These are phyloP conservation scores for Candida rishiriensis DNA, from an alignment of 805 yeast species.

Conservation along the genomic window DNA sequence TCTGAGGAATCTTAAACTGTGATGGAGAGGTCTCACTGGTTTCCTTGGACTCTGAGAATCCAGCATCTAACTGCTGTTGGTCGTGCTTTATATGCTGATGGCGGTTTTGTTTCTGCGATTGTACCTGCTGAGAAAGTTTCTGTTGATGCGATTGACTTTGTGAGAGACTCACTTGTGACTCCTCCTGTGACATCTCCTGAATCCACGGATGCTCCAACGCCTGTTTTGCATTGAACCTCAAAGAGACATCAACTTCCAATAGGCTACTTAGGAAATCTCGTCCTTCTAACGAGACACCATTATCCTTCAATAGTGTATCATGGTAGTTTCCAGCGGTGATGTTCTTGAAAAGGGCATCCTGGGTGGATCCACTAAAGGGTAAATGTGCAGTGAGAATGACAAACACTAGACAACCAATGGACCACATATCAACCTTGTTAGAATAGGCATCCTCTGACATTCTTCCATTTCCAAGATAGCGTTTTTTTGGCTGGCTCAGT, in stretches of 20 bases:
- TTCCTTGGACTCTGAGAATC: not conserved
- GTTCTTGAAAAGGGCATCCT: constrained; percentile 73
- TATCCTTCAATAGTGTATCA: constrained; percentile 60
- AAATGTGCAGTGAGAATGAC: constrained; percentile 89
- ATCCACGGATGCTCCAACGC: constrained; percentile 87
- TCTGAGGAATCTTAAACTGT: not conserved
- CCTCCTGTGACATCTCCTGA: constrained; percentile 24
- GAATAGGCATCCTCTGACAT: constrained; percentile 52
- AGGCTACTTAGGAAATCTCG: constrained; percentile 66
- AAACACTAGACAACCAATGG: constrained; percentile 89
- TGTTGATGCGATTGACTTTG: constrained; percentile 70
- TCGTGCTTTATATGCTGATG: not conserved
- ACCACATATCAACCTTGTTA: constrained; percentile 94
- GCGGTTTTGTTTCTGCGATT: not conserved
- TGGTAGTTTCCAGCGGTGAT: constrained; percentile 78
- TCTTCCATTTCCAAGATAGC: constrained; percentile 32
- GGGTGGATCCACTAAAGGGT: constrained; percentile 93
- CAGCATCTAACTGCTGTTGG: not conserved
- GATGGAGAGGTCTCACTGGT: not conserved
- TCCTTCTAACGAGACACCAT: constrained; percentile 63
- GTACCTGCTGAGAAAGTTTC: constrained; percentile 27
- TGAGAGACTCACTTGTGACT: constrained; percentile 51
- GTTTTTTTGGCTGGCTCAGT: constrained; percentile 14
- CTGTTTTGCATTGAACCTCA: constrained; percentile 66
- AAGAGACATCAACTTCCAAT: constrained; percentile 70